These are phyloP conservation scores for Ganoderma boninense DNA, from an alignment of 1,284 basidiomycete species.

Conservation along the genomic window DNA sequence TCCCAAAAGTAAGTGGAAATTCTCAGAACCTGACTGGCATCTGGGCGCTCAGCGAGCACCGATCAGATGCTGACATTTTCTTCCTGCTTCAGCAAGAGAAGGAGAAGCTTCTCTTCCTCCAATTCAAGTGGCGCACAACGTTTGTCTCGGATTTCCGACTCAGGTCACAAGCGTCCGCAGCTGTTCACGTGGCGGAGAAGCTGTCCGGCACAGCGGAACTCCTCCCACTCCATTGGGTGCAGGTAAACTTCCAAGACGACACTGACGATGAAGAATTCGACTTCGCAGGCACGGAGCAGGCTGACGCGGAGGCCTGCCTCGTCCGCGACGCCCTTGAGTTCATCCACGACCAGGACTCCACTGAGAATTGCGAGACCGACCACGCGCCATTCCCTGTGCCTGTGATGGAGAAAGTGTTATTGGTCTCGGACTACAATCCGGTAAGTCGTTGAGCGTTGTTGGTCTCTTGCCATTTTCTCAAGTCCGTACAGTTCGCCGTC, in stretches of 20 bases:
- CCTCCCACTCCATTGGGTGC: background rate
- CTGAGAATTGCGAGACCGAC: background rate
- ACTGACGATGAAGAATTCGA: background rate
- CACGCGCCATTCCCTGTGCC: too few relatives aligned
- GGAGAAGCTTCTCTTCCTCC: slow-evolving; percentile 18
- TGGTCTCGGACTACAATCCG: background rate
- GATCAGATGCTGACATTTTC: slow-evolving; percentile 10
- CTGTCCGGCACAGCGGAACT: background rate
- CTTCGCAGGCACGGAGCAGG: too few relatives aligned
- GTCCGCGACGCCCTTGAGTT: background rate
- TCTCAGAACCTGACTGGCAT: background rate
- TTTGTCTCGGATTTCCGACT: slow-evolving; percentile 17
- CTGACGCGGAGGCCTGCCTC: background rate
- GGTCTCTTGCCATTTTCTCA: background rate
- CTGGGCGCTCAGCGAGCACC: too few relatives aligned
- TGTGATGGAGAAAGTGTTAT: background rate
- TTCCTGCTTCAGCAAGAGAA: slow-evolving; percentile 21
- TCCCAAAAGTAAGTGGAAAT: slow-evolving; percentile 21
- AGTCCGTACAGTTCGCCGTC: background rate
- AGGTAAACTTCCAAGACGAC: background rate
- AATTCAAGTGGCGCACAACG: slow-evolving; percentile 23
- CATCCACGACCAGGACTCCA: background rate
- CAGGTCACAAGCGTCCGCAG: background rate
- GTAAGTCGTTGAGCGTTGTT: background rate
- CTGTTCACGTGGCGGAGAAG: background rate